A percentile compares a stretch with the other conserved stretches of the same genome.
These are phyloP conservation scores for Hygrocybe punicea DNA, from an alignment of 768 basidiomycete species.

Conservation along the genomic window DNA sequence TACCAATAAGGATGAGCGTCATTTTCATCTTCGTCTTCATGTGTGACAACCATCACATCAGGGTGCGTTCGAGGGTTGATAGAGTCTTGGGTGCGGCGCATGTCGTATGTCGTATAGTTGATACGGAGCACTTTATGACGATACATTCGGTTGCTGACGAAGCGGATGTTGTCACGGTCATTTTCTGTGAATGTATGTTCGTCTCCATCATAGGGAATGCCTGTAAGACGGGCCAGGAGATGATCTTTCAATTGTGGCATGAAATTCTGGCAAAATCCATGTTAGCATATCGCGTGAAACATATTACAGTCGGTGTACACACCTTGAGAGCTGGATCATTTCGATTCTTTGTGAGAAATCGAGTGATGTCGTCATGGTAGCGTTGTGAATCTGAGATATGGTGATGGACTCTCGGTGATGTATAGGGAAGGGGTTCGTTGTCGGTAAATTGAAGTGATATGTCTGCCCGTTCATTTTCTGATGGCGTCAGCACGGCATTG, in stretches of 20 bases:
- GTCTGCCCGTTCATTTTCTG: too few species aligned
- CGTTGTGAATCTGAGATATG: neutral
- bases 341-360: neutral
- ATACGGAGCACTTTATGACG: constrained; percentile 22
- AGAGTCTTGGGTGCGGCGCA: constrained; percentile 29
- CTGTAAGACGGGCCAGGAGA: neutral
- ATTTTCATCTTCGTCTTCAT: constrained; percentile 7
- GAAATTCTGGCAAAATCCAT: too few species aligned
- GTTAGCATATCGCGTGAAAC: neutral
- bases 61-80: constrained; percentile 28
- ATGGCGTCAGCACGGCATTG: too few species aligned
- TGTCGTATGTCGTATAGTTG: constrained; percentile 32
- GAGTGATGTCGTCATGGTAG: constrained; percentile 2
- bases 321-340: constrained; percentile 6
- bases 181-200: neutral
- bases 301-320: constrained; percentile 15
- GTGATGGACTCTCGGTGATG: too few species aligned
- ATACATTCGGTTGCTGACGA: constrained; percentile 24
- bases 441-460: too few species aligned
- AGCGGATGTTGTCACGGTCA: neutral
- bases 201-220: neutral
- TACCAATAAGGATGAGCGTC: constrained; percentile 11
- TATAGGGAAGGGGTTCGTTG: too few species aligned
- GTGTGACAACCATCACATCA: constrained; percentile 22
- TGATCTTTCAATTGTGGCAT: too few species aligned